Evolutionary conservation across 1,284 basidiomycete species (phyloP).

Genomic region (Coniferiporia sulphurascens): DNA sequence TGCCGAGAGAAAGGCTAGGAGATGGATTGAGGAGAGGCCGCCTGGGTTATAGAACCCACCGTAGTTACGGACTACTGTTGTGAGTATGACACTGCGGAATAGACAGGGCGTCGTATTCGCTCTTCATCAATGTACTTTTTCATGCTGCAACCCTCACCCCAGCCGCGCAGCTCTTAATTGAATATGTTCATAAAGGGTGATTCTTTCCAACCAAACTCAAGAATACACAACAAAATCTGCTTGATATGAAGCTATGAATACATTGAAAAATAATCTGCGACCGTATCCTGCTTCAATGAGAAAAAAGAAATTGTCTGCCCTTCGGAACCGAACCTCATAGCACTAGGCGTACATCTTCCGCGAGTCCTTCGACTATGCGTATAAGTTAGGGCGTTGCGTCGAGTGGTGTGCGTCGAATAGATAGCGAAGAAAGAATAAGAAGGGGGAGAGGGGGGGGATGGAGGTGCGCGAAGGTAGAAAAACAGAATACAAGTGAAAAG

Average conservation of each 20-base stretch:
- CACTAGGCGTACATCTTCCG: slow-evolving; percentile 1
- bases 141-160: no score
- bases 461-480: not conserved
- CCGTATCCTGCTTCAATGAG: not conserved
- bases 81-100: not conserved
- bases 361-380: slow-evolving; percentile 2
- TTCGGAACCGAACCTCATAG: not conserved
- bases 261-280: not conserved
- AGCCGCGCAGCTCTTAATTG: no score
- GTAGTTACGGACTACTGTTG: not conserved
- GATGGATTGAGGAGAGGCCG: slow-evolving; percentile 74
- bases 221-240: not conserved
- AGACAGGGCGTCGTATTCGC: no score
- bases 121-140: no score
- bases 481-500: no score
- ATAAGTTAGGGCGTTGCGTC: slow-evolving; percentile 9
- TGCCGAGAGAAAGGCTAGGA: slow-evolving; percentile 58
- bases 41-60: not conserved
- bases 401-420: no score
- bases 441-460: not conserved
- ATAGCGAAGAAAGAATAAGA: not conserved
- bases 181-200: no score
- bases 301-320: not conserved
- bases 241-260: slow-evolving; percentile 4
- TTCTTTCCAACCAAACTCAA: not conserved